A percentile compares a stretch with the other conserved stretches of the same genome.
Evolutionary conservation across 1,284 basidiomycete species (phyloP).

Genomic region (Microbotryum saponariae): DNA sequence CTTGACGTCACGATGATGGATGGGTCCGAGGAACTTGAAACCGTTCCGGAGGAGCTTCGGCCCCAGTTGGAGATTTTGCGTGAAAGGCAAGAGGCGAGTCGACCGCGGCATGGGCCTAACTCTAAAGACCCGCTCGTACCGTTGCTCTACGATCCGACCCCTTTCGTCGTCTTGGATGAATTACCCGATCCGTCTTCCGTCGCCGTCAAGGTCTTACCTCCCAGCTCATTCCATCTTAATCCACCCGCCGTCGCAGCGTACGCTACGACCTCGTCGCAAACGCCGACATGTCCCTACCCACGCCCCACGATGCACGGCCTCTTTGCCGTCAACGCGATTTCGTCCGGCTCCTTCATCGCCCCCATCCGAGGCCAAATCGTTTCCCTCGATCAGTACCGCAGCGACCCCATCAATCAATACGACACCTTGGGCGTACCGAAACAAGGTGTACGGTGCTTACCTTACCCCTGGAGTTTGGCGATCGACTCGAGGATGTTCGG

Average conservation of each 20-base stretch:
- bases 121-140: conserved; percentile 16
- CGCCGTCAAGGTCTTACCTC: conserved; percentile 22
- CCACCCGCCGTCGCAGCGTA: conserved; percentile 21
- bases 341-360: conserved; percentile 42
- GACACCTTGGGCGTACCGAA: conserved; percentile 48
- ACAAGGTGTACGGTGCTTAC: conserved; percentile 68
- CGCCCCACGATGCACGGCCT: conserved; percentile 43
- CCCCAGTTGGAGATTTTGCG: too few relatives aligned
- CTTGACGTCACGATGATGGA: conserved; percentile 4
- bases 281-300: conserved; percentile 43
- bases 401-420: conserved; percentile 51
- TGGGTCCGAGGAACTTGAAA: background rate
- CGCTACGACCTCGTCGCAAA: conserved; percentile 24
- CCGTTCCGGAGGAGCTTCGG: background rate
- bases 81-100: background rate
- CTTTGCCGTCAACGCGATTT: conserved; percentile 41
- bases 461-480: conserved; percentile 69
- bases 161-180: conserved; percentile 14
- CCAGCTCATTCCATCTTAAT: conserved; percentile 14
- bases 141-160: conserved; percentile 17
- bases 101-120: background rate
- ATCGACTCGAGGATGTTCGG: conserved; percentile 78
- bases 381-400: conserved; percentile 39
- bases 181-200: conserved; percentile 19
- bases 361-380: conserved; percentile 41